These are phyloP conservation scores for Polymyxa betae DNA, from an alignment of 208 protist species.

Conservation along the genomic window DNA sequence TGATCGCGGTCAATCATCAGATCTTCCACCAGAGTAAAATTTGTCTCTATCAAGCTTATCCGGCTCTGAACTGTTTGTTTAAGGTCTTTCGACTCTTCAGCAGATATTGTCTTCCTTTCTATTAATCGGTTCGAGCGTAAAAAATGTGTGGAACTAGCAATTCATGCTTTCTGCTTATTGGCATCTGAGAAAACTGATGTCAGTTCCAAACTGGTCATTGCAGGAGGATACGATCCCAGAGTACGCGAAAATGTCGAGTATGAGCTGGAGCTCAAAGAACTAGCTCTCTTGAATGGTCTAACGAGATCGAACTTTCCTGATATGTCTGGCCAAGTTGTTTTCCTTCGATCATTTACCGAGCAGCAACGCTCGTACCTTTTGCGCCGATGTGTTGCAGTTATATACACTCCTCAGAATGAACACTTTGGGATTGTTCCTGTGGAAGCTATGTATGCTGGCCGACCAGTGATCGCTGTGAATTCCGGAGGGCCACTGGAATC, in stretches of 20 bases:
- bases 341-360: conserved; percentile 63
- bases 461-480: conserved; percentile 68
- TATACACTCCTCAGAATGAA: conserved; percentile 73
- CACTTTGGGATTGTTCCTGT: conserved; percentile 77
- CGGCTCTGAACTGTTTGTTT: background rate
- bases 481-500: conserved; percentile 70
- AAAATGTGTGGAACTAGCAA: conserved; percentile 88
- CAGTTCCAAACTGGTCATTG: conserved; percentile 67
- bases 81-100: background rate
- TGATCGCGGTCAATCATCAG: background rate
- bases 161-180: background rate
- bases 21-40: background rate
- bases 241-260: conserved; percentile 74
- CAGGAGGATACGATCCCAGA: conserved; percentile 76
- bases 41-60: background rate
- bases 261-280: conserved; percentile 39
- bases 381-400: conserved; percentile 52
- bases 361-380: conserved; percentile 55
- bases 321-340: conserved; percentile 54
- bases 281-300: background rate
- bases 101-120: conserved; percentile 81
- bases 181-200: background rate
- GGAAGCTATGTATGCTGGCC: conserved; percentile 69
- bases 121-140: conserved; percentile 97
- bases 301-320: conserved; percentile 12